These are phyloP conservation scores for Lichtheimia corymbifera DNA, from an alignment of 371 early-diverging fungal species.

Conservation along the genomic window DNA sequence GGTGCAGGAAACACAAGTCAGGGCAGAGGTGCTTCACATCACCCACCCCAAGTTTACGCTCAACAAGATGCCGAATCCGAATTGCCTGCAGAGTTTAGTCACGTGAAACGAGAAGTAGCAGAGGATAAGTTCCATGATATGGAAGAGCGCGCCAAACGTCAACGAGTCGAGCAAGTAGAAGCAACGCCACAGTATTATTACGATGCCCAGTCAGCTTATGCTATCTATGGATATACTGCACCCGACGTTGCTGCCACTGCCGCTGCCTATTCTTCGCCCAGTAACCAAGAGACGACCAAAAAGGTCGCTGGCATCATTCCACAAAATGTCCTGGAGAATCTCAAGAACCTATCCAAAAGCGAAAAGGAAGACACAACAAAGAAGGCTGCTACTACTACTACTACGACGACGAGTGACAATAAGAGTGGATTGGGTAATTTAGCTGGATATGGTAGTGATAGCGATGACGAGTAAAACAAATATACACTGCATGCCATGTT, in stretches of 20 bases:
- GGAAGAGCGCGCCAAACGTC: conserved; percentile 39
- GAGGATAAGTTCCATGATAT: conserved; percentile 42
- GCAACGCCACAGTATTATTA: conserved; percentile 13
- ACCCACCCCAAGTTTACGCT: conserved; percentile 17
- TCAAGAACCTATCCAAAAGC: conserved; percentile 30
- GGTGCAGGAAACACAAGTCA: conserved; percentile 6
- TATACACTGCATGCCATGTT: conserved; percentile 1
- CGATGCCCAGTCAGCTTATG: conserved; percentile 20
- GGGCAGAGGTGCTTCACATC: neutral
- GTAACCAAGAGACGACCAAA: conserved; percentile 5
- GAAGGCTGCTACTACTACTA: conserved; percentile 5
- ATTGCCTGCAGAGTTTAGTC: conserved; percentile 62
- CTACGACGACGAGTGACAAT: neutral
- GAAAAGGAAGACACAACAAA: neutral
- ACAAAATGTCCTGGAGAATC: conserved; percentile 29
- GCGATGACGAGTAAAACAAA: conserved; percentile 28
- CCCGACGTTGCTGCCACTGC: conserved; percentile 9
- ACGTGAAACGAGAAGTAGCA: conserved; percentile 33
- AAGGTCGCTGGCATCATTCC: conserved; percentile 42
- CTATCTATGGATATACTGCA: conserved; percentile 29
- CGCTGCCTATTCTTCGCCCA: conserved; percentile 8
- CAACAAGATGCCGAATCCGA: conserved; percentile 60
- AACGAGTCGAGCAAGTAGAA: conserved; percentile 30
- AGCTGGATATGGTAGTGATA: conserved; percentile 50
- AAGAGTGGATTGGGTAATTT: conserved; percentile 25